A percentile compares a stretch with the other conserved stretches of the same genome.
phyloP scores from a whole-genome alignment of 2,329 filamentous ascomycete genomes.

The Cytospora schulzeri region DNA sequence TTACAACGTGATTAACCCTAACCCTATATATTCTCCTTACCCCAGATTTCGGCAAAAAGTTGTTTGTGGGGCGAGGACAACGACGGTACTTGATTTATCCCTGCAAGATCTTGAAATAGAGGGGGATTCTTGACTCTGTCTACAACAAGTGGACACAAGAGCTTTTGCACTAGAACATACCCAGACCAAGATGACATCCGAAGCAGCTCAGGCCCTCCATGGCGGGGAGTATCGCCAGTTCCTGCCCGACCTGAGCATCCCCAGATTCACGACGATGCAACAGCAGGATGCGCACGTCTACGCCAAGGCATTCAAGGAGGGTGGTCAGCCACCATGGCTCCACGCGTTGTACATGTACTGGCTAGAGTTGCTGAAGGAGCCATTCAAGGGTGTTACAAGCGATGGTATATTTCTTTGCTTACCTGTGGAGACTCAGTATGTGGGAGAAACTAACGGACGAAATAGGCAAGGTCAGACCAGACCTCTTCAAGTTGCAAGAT shows the following conservation, averaged over 20 bases:
- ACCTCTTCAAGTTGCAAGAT: conserved; percentile 62
- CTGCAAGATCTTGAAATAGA: no score
- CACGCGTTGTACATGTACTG: conserved; percentile 63
- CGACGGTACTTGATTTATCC: no score
- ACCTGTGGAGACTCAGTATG: neutral
- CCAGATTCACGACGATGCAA: conserved; percentile 65
- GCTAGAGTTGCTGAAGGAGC: conserved; percentile 61
- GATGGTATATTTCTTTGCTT: conserved; percentile 53
- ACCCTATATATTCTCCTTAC: no score
- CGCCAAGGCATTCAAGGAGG: conserved; percentile 59
- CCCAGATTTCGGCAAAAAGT: no score
- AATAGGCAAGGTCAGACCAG: conserved; percentile 51
- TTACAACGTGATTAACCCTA: no score
- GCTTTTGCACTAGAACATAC: neutral
- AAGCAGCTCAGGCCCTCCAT: conserved; percentile 16
- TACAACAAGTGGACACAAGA: no score
- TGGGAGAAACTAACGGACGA: neutral
- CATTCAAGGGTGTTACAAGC: conserved; percentile 70
- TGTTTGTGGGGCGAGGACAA: no score
- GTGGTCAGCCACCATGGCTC: conserved; percentile 66
- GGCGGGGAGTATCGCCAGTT: conserved; percentile 55
- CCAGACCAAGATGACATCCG: conserved; percentile 13
- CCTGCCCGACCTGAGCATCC: conserved; percentile 62
- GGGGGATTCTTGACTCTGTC: no score
- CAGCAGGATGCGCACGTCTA: conserved; percentile 66